Evolutionary conservation across 345 rosid species (phyloP).

Genomic region (Mallotus nudiflorus): DNA sequence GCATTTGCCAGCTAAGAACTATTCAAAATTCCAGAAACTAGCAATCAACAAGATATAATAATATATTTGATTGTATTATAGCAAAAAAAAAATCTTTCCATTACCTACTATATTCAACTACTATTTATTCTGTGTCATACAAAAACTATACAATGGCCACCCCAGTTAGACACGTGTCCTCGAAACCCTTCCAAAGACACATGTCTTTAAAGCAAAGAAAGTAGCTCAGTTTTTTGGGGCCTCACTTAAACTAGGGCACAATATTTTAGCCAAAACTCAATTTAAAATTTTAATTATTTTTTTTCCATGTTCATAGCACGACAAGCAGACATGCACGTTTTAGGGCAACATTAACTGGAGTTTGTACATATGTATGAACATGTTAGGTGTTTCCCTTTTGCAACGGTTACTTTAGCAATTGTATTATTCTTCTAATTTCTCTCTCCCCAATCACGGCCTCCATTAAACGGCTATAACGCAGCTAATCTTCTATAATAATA

Average conservation of each 20-base stretch:
- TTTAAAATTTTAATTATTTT: too few relatives aligned
- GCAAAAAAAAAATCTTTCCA: background rate
- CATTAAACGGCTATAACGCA: slow-evolving; percentile 22
- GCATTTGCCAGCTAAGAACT: slow-evolving; percentile 20
- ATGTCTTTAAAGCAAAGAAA: background rate
- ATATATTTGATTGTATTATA: slow-evolving; percentile 1
- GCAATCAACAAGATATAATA: background rate
- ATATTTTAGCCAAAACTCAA: too few relatives aligned
- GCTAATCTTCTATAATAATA: background rate
- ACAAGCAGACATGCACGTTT: slow-evolving; percentile 22
- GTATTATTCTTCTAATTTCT: background rate
- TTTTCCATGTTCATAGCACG: slow-evolving; percentile 14
- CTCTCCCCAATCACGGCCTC: slow-evolving; percentile 29
- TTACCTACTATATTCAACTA: background rate
- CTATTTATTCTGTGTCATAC: background rate
- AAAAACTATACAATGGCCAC: background rate
- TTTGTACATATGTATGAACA: slow-evolving; percentile 9
- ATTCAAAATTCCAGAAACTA: slow-evolving; percentile 3
- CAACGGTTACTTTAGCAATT: slow-evolving; percentile 13
- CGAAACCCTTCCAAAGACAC: background rate
- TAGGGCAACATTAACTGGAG: slow-evolving; percentile 6
- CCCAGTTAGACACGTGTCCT: slow-evolving; percentile 13
- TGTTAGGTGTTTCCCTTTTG: slow-evolving; percentile 34
- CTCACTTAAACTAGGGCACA: background rate
- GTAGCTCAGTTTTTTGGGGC: too few relatives aligned